Base-by-base conservation (phyloP, 306 rosid species). In the Citrullus amarus region DNA sequence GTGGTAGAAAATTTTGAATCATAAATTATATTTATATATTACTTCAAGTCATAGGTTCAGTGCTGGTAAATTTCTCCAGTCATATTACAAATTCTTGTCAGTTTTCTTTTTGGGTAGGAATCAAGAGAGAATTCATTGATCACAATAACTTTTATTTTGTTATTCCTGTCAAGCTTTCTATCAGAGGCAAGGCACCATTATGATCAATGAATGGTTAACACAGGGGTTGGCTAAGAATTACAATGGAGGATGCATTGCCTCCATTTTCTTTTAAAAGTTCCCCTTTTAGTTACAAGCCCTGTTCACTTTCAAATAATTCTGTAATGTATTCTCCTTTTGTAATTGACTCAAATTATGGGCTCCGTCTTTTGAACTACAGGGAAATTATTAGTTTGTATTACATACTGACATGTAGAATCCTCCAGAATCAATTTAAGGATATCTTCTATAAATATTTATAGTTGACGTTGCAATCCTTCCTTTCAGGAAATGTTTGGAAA, bases 401-500 rank as follows among this genome's bases (percentile, higher is more conserved):
- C 39, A 15, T 17, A n/a, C 6, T 22, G n/a, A 20, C 20, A 50
- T 28, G 9, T 25, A 6, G 53, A 68, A 68, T 68, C 53, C 30
- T 43, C 32, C 36, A 0, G 55, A 43, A 41, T 48, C 75, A 12
- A 68, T n/a, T 20, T 60, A 43, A 43, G 44, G 60, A 72, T 15
- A 13, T 28, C 77, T 72, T 70, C 6, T 12, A 8, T 9, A 25
- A 12, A 44, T 46, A 50, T 50, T 15, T 50, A 16, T 50, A 30
- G 77, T 50, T 73, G 77, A 15, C 5, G 6, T 25, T 73, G 25
- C 32, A 25, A 71, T 14, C 79, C 67, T 69, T 77, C 36, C 75
- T 5, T 57, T 13, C 51, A 93, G 97, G 97, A 93, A 90, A 93
- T 91, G 97, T 93, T 93, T 86, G 97, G 98, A 71, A 93, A 88